phyloP scores from a whole-genome alignment of 164 flowering plant species.

The Cinnamomum chago region DNA sequence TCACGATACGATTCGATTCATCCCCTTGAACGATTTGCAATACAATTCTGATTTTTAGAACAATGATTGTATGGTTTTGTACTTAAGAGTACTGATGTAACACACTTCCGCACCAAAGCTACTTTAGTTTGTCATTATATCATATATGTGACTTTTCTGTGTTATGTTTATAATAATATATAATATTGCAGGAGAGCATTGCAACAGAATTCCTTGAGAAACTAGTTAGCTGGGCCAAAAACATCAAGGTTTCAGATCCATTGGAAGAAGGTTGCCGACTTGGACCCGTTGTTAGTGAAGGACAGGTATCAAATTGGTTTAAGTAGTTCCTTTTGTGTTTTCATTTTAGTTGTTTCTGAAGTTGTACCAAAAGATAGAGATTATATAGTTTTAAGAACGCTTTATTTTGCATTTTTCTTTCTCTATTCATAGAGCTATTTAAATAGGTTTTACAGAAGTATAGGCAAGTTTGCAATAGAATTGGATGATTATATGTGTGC shows the following conservation, averaged over 20 bases:
- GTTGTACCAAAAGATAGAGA: not conserved
- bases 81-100: too few species aligned
- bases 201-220: conserved; percentile 64
- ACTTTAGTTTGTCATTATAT: not conserved
- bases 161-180: not conserved
- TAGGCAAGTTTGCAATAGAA: too few species aligned
- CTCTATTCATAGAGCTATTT: too few species aligned
- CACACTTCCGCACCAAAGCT: too few species aligned
- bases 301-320: conserved; percentile 53
- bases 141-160: not conserved
- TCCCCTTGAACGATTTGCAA: too few species aligned
- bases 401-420: too few species aligned
- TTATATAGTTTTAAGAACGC: too few species aligned
- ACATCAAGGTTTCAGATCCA: conserved; percentile 92
- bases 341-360: not conserved
- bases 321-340: not conserved
- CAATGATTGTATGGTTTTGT: too few species aligned
- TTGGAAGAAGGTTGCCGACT: conserved; percentile 93
- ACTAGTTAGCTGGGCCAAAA: conserved; percentile 69
- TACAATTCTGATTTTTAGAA: too few species aligned
- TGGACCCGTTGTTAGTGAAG: conserved; percentile 87
- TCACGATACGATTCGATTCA: too few species aligned
- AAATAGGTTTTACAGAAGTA: too few species aligned
- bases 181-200: conserved; percentile 69
- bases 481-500: too few species aligned